Evolutionary conservation across 495 filamentous ascomycete genomes (phyloP).

Genomic region (Lepraria neglecta): DNA sequence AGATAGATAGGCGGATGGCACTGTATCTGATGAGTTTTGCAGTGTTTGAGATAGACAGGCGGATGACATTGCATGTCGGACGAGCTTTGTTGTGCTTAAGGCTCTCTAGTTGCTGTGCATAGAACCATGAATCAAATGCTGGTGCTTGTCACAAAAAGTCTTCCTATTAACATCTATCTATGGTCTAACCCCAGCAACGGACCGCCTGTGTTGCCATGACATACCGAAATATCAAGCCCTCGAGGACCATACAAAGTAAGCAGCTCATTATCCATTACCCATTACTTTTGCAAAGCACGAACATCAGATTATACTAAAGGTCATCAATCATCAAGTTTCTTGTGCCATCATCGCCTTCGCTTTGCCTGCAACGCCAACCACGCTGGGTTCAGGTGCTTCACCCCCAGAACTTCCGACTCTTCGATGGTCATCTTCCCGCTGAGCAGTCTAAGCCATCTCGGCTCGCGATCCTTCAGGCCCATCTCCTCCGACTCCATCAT

Average conservation of each 20-base stretch:
- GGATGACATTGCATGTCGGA: too few species aligned
- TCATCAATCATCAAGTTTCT: neutral
- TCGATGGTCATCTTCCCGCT: slow-evolving; percentile 7
- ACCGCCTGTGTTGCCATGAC: neutral
- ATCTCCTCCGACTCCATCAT: slow-evolving; percentile 17
- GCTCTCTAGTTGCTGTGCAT: too few species aligned
- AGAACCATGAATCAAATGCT: too few species aligned
- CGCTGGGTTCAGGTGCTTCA: slow-evolving; percentile 5
- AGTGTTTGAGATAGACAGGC: too few species aligned
- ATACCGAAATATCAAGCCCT: neutral
- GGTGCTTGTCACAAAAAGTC: too few species aligned
- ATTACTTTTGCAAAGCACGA: too few species aligned
- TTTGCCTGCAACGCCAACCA: neutral
- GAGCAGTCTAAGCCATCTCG: slow-evolving; percentile 6
- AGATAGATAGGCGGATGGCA: too few species aligned
- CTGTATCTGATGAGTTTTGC: too few species aligned
- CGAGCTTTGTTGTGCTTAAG: too few species aligned
- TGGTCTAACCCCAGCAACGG: neutral
- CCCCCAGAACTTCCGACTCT: slow-evolving; percentile 1
- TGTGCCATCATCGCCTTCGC: neutral
- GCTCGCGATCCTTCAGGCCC: slow-evolving; percentile 13
- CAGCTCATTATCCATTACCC: neutral
- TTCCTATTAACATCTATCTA: neutral
- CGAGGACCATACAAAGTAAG: neutral
- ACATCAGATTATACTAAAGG: slow-evolving; percentile 1